Evolutionary conservation across 2,329 filamentous ascomycete genomes (phyloP).

Genomic region (Leptographium lundbergii): DNA sequence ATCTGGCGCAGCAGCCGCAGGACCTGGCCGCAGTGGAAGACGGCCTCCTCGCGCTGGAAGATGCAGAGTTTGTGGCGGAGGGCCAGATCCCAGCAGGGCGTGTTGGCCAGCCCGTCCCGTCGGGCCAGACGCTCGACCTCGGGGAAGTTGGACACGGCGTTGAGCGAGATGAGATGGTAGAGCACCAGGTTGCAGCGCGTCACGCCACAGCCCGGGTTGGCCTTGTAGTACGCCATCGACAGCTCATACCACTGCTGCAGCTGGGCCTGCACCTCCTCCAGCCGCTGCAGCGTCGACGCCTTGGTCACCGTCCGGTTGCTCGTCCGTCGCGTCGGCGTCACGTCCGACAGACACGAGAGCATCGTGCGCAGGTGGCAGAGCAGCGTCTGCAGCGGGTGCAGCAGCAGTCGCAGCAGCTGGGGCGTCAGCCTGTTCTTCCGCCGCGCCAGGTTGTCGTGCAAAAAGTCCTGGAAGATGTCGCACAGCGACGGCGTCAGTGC

Average conservation of each 20-base stretch:
- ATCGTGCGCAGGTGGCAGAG: constrained; percentile 54
- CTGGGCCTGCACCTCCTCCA: constrained; percentile 52
- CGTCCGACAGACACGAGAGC: constrained; percentile 51
- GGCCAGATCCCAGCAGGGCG: constrained; percentile 36
- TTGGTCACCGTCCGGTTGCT: constrained; percentile 38
- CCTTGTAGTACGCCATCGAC: constrained; percentile 41
- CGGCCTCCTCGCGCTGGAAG: constrained; percentile 47
- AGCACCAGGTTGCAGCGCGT: constrained; percentile 55
- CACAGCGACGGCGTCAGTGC: constrained; percentile 44
- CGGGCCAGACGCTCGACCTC: constrained; percentile 56
- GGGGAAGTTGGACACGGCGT: constrained; percentile 53
- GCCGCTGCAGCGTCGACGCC: constrained; percentile 43
- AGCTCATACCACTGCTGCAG: constrained; percentile 56
- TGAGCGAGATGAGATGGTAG: constrained; percentile 59
- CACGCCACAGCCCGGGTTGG: constrained; percentile 43
- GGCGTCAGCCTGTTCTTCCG: constrained; percentile 32
- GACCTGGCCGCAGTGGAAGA: constrained; percentile 57
- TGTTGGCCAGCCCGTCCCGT: constrained; percentile 39
- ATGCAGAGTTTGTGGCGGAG: constrained; percentile 51
- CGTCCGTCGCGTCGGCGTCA: constrained; percentile 26
- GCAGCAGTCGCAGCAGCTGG: constrained; percentile 50
- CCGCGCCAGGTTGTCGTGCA: constrained; percentile 47
- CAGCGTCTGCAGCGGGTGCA: constrained; percentile 55
- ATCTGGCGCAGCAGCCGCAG: constrained; percentile 48
- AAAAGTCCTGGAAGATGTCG: constrained; percentile 55